Percentiles rank a stretch among this genome's conserved stretches.
Evolutionary conservation across 139 green algal species (phyloP).

Genomic region (Nannochloris sp.): DNA sequence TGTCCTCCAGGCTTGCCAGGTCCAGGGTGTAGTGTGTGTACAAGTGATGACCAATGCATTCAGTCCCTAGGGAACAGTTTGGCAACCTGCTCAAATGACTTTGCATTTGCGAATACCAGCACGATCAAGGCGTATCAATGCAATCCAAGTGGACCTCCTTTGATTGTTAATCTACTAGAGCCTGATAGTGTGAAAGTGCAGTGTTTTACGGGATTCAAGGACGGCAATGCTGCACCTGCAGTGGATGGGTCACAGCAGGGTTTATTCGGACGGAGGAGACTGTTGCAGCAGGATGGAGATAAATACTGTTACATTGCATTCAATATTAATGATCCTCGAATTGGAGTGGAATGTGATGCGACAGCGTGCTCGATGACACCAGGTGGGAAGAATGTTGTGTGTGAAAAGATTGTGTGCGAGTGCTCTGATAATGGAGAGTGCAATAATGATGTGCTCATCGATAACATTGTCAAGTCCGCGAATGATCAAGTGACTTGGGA

Average conservation of each 20-base stretch:
- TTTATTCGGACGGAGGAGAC: background rate
- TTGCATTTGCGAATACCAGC: constrained; percentile 24
- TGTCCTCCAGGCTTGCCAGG: constrained; percentile 3
- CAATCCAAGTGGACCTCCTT: constrained; percentile 1
- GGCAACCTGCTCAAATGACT: constrained; percentile 30
- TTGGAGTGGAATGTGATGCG: constrained; percentile 3
- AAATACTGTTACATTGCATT: constrained; percentile 13
- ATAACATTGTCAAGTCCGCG: background rate
- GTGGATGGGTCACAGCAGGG: background rate
- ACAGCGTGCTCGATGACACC: background rate
- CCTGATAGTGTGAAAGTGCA: constrained; percentile 6
- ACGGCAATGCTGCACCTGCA: background rate
- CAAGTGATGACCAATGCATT: constrained; percentile 20
- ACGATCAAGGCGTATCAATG: constrained; percentile 33
- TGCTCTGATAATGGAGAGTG: constrained; percentile 10
- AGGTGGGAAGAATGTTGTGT: constrained; percentile 6
- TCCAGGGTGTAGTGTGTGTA: constrained; percentile 29
- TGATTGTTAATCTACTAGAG: background rate
- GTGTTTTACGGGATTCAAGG: background rate
- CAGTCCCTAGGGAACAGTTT: constrained; percentile 4
- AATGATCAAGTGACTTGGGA: background rate
- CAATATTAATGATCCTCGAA: constrained; percentile 1
- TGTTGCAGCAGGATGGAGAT: background rate
- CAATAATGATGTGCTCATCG: constrained; percentile 3
- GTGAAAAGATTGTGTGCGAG: constrained; percentile 6